phyloP scores from a whole-genome alignment of 1,139 yeast genomes.

The Lodderomyces margitis region DNA sequence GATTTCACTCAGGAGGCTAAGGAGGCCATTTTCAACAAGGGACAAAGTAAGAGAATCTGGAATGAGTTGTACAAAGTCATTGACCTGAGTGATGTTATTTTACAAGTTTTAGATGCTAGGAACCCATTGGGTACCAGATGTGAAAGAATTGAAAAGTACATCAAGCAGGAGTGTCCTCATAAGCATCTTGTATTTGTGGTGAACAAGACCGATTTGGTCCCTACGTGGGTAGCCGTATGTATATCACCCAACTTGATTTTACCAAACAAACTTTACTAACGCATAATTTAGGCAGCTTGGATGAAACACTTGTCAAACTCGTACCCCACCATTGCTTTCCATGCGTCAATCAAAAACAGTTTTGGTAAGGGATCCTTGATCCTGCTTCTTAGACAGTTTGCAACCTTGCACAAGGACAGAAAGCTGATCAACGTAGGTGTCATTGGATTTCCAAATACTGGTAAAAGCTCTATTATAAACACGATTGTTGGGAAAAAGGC shows the following conservation, averaged over 20 bases:
- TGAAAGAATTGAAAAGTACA: conserved; percentile 87
- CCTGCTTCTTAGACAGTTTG: conserved; percentile 89
- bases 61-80: conserved; percentile 95
- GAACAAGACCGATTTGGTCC: conserved; percentile 97
- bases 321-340: conserved; percentile 95
- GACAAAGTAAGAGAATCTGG: conserved; percentile 98
- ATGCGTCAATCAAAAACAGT: conserved; percentile 95
- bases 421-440: conserved; percentile 96
- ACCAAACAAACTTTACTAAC: conserved; percentile 41
- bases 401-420: conserved; percentile 86
- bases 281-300: conserved; percentile 84
- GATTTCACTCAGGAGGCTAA: conserved; percentile 88
- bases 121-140: conserved; percentile 97
- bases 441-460: conserved; percentile 96
- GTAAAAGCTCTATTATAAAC: conserved; percentile 93
- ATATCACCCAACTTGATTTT: conserved; percentile 13
- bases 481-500: conserved; percentile 93
- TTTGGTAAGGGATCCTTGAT: conserved; percentile 97
- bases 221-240: conserved; percentile 99
- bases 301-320: conserved; percentile 89
- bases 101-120: conserved; percentile 95
- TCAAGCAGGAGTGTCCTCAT: conserved; percentile 92
- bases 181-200: conserved; percentile 92
- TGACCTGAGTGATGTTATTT: conserved; percentile 93
- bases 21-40: conserved; percentile 93